Conservation (phyloP, 495 filamentous ascomycete genomes). For the Coniosporium apollinis region DNA sequence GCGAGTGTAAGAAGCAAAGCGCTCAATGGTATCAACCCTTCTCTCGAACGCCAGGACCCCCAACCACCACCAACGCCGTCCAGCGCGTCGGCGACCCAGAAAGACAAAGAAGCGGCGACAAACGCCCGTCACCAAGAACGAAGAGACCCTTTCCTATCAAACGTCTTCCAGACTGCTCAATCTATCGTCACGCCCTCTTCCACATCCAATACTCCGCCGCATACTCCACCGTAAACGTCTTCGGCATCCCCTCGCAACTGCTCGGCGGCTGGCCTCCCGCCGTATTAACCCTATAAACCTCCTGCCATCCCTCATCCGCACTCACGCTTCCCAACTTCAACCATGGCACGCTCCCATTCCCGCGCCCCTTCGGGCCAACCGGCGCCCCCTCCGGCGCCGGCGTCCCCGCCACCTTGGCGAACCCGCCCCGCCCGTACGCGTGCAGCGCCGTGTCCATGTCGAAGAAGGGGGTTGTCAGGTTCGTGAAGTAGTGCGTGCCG, state of each 20-base stretch:
- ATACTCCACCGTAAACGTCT: conserved; percentile 58
- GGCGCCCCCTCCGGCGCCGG: conserved; percentile 42
- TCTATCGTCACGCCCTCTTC: too few relatives aligned
- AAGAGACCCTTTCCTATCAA: too few relatives aligned
- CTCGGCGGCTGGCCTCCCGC: conserved; percentile 62
- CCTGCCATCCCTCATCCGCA: conserved; percentile 30
- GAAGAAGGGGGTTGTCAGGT: conserved; percentile 58
- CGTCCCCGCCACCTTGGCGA: conserved; percentile 31
- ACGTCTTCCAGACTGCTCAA: too few relatives aligned
- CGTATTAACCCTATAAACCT: conserved; percentile 76
- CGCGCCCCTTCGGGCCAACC: conserved; percentile 31
- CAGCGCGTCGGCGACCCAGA: too few relatives aligned
- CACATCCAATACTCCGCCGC: conserved; percentile 52
- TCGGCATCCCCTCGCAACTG: conserved; percentile 50
- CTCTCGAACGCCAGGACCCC: too few relatives aligned
- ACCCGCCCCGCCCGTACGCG: conserved; percentile 41
- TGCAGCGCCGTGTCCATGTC: conserved; percentile 42
- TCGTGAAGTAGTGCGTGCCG: conserved; percentile 67
- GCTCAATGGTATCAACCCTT: too few relatives aligned
- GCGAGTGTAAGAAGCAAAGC: too few relatives aligned
- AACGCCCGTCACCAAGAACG: too few relatives aligned
- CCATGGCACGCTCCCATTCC: conserved; percentile 55
- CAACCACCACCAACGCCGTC: too few relatives aligned
- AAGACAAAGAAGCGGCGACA: too few relatives aligned
- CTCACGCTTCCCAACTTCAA: conserved; percentile 31